Evolutionary conservation across 1,284 basidiomycete species (phyloP).

Genomic region (Abortiporus biennis): DNA sequence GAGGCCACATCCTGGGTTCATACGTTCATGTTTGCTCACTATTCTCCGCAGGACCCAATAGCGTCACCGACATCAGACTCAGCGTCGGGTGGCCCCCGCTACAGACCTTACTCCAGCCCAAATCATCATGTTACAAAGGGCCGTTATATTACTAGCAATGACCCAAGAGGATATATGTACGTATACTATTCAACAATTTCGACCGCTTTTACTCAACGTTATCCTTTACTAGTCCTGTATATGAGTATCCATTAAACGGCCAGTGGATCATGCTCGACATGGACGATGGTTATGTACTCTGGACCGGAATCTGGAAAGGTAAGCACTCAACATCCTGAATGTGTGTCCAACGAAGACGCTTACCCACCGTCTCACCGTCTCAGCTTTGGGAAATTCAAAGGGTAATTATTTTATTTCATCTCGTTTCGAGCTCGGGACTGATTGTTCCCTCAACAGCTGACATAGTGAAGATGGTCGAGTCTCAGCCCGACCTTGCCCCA

Average conservation of each 20-base stretch:
- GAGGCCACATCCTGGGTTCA: constrained; percentile 8
- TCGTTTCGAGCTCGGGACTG: constrained; percentile 11
- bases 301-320: constrained; percentile 91
- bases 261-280: constrained; percentile 94
- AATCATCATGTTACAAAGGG: constrained; percentile 79
- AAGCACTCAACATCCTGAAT: constrained; percentile 11
- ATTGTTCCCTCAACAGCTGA: constrained; percentile 53
- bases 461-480: constrained; percentile 86
- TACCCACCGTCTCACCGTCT: not conserved
- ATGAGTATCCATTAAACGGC: constrained; percentile 80
- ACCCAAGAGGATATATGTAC: constrained; percentile 82
- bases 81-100: constrained; percentile 41
- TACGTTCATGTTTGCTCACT: constrained; percentile 2
- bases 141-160: constrained; percentile 81
- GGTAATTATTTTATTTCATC: constrained; percentile 33
- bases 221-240: constrained; percentile 56
- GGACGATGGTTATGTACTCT: constrained; percentile 81
- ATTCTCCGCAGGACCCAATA: constrained; percentile 39
- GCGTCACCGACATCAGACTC: constrained; percentile 37
- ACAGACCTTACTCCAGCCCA: constrained; percentile 69
- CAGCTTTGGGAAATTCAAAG: constrained; percentile 81
- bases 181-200: constrained; percentile 16
- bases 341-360: constrained; percentile 3
- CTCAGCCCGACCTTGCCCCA: constrained; percentile 76
- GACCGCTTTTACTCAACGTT: not conserved